A percentile compares a stretch with the other conserved stretches of the same genome.
These are phyloP conservation scores for Zizania latifolia DNA, from an alignment of 176 grass and related monocot genomes.

Conservation along the genomic window DNA sequence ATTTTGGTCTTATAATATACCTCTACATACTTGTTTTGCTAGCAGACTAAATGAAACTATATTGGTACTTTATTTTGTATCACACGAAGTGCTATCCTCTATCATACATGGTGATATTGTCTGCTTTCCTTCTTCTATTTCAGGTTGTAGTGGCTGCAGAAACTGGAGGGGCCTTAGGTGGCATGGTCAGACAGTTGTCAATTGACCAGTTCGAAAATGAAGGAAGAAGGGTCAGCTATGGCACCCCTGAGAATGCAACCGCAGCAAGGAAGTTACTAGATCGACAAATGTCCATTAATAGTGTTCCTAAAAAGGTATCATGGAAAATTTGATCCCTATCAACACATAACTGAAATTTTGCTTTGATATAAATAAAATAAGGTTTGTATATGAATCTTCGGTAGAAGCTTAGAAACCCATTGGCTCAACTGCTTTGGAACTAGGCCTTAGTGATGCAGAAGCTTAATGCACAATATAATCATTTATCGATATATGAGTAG, in stretches of 20 bases:
- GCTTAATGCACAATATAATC: background rate
- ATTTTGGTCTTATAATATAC: conserved; percentile 6
- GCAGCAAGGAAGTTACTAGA: conserved; percentile 93
- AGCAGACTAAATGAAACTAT: background rate
- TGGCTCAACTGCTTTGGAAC: background rate
- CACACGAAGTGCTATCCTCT: too few relatives aligned
- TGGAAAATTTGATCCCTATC: background rate
- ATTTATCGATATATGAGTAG: background rate
- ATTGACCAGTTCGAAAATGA: conserved; percentile 99
- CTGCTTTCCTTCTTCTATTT: background rate
- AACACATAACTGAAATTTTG: background rate
- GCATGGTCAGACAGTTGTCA: conserved; percentile 96
- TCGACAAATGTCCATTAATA: conserved; percentile 98
- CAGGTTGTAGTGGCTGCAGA: conserved; percentile 97
- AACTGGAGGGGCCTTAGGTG: conserved; percentile 92
- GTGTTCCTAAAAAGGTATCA: conserved; percentile 90
- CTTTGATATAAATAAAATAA: conserved; percentile 14
- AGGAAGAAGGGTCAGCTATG: conserved; percentile 96
- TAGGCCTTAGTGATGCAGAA: background rate
- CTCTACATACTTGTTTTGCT: background rate
- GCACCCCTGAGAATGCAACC: conserved; percentile 89
- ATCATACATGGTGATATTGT: conserved; percentile 1
- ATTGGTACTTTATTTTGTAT: background rate
- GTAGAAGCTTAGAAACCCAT: conserved; percentile 4
- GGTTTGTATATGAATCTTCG: background rate